These are phyloP conservation scores for Epipyxis sp. DNA, from an alignment of 108 stramenopile species.

Conservation along the genomic window DNA sequence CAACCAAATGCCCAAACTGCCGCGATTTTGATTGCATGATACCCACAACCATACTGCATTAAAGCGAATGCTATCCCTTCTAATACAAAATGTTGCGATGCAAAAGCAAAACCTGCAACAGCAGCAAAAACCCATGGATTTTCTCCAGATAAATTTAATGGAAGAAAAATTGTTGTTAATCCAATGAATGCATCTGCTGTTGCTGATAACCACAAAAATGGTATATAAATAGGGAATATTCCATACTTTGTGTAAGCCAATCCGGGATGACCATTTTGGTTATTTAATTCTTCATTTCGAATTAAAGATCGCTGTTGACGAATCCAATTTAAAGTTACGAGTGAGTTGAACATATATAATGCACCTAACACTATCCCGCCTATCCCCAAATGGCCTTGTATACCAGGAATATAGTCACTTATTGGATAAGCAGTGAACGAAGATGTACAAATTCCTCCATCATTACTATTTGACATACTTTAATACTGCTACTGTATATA, in stretches of 20 bases:
- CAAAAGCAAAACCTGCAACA: slow-evolving; percentile 8
- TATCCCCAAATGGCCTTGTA: neutral
- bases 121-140: neutral
- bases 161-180: neutral
- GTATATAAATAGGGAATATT: slow-evolving; percentile 27
- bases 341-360: slow-evolving; percentile 3
- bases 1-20: neutral
- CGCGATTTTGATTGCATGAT: slow-evolving; percentile 4
- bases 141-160: neutral
- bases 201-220: slow-evolving; percentile 16
- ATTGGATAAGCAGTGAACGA: neutral
- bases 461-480: no score
- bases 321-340: slow-evolving; percentile 17
- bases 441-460: neutral
- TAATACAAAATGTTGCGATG: slow-evolving; percentile 22
- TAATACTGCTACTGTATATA: no score
- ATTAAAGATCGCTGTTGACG: neutral
- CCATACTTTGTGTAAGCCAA: slow-evolving; percentile 15
- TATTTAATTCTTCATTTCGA: neutral
- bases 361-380: neutral
- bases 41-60: slow-evolving; percentile 35
- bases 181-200: slow-evolving; percentile 6
- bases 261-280: neutral
- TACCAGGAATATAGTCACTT: neutral
- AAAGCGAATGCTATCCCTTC: slow-evolving; percentile 21